A percentile compares a stretch with the other conserved stretches of the same genome.
Conservation (phyloP, 2,329 filamentous ascomycete species). For the Pyrenochaeta sp. region DNA sequence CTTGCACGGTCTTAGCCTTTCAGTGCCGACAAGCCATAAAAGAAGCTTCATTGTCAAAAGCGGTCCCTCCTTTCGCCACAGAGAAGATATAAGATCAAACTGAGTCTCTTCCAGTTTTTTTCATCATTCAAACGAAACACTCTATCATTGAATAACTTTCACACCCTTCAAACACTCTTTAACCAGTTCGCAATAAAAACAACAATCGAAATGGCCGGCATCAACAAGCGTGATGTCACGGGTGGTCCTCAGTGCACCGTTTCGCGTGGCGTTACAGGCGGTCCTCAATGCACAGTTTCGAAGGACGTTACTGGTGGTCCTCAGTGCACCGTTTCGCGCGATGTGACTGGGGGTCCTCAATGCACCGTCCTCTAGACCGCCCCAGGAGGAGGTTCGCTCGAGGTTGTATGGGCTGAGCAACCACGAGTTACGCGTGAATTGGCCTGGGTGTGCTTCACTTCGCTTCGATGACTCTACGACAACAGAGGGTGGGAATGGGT, state of each 20-base stretch:
- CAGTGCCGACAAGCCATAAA: not conserved
- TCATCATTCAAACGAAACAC: constrained; percentile 20
- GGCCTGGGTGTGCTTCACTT: constrained; percentile 9
- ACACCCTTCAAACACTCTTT: constrained; percentile 17
- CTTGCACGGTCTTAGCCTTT: not conserved
- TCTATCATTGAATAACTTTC: constrained; percentile 26
- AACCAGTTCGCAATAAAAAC: not conserved
- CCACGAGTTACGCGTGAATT: not conserved
- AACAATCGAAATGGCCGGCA: not conserved
- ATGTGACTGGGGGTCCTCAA: not conserved
- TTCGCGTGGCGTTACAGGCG: not conserved
- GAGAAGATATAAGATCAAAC: constrained; percentile 22
- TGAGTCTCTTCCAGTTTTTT: not conserved
- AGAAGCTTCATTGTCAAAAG: not conserved
- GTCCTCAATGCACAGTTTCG: constrained; percentile 1
- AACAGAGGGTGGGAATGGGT: not conserved
- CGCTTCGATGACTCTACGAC: constrained; percentile 2
- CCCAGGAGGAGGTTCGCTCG: not conserved
- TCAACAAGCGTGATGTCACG: not conserved
- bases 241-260: constrained; percentile 10
- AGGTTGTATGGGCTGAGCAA: not conserved
- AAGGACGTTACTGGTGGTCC: not conserved
- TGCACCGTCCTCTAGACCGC: constrained; percentile 13
- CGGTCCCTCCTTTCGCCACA: not conserved
- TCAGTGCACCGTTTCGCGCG: constrained; percentile 16